These are phyloP conservation scores for Iris macrosiphon DNA, from an alignment of 106 monocot genomes.

Conservation along the genomic window DNA sequence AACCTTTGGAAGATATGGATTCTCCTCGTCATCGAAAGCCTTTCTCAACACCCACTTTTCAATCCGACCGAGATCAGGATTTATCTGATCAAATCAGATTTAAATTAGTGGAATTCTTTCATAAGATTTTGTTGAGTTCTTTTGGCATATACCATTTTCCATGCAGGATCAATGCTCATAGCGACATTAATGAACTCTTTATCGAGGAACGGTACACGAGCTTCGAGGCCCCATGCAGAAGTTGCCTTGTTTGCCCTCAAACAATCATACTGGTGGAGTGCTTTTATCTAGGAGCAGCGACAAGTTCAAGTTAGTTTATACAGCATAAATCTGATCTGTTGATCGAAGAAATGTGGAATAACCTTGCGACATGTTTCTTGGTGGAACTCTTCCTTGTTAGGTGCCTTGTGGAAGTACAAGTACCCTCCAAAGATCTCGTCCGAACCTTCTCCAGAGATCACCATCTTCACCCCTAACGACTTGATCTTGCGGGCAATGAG, in stretches of 20 bases:
- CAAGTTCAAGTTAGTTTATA: too few species aligned
- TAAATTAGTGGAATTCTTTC: not conserved
- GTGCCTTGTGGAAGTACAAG: constrained; percentile 60
- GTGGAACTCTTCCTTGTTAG: constrained; percentile 63
- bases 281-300: constrained; percentile 39
- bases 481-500: constrained; percentile 59
- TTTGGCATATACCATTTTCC: constrained; percentile 28
- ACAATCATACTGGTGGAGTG: constrained; percentile 58
- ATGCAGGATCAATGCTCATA: constrained; percentile 56
- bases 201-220: constrained; percentile 51
- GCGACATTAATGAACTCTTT: constrained; percentile 54
- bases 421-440: constrained; percentile 76
- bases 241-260: constrained; percentile 53
- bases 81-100: constrained; percentile 28
- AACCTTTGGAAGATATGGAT: constrained; percentile 66
- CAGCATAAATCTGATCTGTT: too few species aligned
- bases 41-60: constrained; percentile 65
- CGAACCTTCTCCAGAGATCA: constrained; percentile 59
- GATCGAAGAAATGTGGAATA: too few species aligned
- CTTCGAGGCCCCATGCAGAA: constrained; percentile 59
- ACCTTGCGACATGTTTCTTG: constrained; percentile 48
- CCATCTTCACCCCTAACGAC: constrained; percentile 60
- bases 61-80: constrained; percentile 36
- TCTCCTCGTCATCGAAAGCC: constrained; percentile 59
- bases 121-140: not conserved